Conservation (phyloP, 2,329 filamentous ascomycete species). For the Diaporthe citrichinensis region DNA sequence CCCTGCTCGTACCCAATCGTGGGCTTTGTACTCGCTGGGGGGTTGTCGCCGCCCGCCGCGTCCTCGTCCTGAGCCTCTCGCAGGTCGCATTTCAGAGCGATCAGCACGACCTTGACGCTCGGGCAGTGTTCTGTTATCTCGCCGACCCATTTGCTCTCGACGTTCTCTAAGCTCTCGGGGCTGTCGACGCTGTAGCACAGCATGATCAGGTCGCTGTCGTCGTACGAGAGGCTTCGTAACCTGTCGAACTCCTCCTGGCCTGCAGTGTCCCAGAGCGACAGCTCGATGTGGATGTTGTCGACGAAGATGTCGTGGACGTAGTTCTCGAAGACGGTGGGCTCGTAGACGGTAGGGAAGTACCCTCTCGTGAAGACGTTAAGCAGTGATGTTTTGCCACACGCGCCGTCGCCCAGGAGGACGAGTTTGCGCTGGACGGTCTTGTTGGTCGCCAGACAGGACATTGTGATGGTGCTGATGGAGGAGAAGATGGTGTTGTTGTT, state of each 20-base stretch:
- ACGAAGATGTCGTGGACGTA: conserved; percentile 99
- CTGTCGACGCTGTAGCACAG: conserved; percentile 99
- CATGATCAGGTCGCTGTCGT: conserved; percentile 98
- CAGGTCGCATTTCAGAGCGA: conserved; percentile 96
- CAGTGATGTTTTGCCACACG: conserved; percentile 96
- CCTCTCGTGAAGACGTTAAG: conserved; percentile 99
- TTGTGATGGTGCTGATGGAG: conserved; percentile 27
- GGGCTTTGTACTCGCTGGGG: conserved; percentile 69
- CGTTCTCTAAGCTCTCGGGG: conserved; percentile 96
- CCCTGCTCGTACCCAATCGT: conserved; percentile 94
- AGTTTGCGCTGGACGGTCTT: conserved; percentile 97
- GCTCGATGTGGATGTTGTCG: conserved; percentile 95
- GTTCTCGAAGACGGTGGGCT: conserved; percentile 98
- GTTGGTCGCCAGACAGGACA: conserved; percentile 35
- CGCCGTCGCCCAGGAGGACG: conserved; percentile 95
- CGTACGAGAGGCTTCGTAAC: conserved; percentile 94
- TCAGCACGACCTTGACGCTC: conserved; percentile 92
- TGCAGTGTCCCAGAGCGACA: conserved; percentile 98
- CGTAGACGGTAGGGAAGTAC: conserved; percentile 99
- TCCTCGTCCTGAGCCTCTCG: conserved; percentile 83
- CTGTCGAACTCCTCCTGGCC: conserved; percentile 99
- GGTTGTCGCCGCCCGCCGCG: conserved; percentile 64
- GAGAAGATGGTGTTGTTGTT: conserved; percentile 20
- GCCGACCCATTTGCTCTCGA: conserved; percentile 97
- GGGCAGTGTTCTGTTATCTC: conserved; percentile 99